Evolutionary conservation across 1,139 yeast species (phyloP), one percentile per base, ranked within the genome.

Genomic region (Lodderomyces beijingensis): DNA sequence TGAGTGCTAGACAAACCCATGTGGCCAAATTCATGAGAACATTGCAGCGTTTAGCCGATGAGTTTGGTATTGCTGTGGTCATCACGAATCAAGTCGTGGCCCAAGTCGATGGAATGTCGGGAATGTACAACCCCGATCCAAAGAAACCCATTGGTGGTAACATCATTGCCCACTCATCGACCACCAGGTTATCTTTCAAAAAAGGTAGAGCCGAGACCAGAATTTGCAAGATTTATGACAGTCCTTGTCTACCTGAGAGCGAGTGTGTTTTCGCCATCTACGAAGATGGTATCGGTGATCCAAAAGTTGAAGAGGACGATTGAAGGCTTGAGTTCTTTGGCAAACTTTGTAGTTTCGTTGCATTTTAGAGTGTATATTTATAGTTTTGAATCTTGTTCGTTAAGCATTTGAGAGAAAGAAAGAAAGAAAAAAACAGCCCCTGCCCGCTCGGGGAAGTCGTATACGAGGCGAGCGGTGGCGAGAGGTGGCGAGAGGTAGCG

Each of bases 91-190:
- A 91, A 59, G 99, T 91, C 19, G 96, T 88, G 5, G 96, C 98
- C 3, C 96, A 89, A 57, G 98, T 93, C 14, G 99, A 91, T 55
- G 97, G 97, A 32, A 80, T 78, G 49, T 75, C 83, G 42, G 74
- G 76, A 5, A 72, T 80, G 73, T 89, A 81, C 57, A 87, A 88
- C 47, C 94, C 96, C 1, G 98, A 91, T 55, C 97, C 98, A n/a
- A 93, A 93, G 59, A 93, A 93, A 57, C 98, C 99, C 8, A 91
- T 93, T 47, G 99, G 99, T 38, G 99, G 99, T 49, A 91, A 93
- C 51, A 91, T 93, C 47, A 82, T 93, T 59, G 98, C 98, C 2
- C 99, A 93, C 56, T 81, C 95, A 15, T 87, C 96, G 3, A 91
- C 97, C 7, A 91, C 98, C 1, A 74, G 97, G 48, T 71, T 91